A percentile compares a stretch with the other conserved stretches of the same genome.
Conservation (phyloP, 768 basidiomycete species). For the Hypholoma sublateritium region DNA sequence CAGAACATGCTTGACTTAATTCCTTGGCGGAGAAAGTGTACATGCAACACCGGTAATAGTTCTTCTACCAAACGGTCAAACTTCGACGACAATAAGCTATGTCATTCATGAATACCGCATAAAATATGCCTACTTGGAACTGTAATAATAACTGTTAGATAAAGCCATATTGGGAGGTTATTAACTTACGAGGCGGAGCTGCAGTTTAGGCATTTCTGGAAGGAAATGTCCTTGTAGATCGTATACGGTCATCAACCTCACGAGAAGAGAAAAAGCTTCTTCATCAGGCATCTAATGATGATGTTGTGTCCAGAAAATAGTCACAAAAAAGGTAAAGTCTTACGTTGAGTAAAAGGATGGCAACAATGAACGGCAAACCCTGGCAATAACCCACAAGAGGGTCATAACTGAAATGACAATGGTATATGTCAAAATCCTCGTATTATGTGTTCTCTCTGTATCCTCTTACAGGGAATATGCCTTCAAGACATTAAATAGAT, state of each 20-base stretch:
- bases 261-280: constrained; percentile 95
- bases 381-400: constrained; percentile 97
- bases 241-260: constrained; percentile 94
- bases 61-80: constrained; percentile 96
- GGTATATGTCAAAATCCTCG: neutral
- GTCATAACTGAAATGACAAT: constrained; percentile 61
- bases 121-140: constrained; percentile 22
- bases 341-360: constrained; percentile 90
- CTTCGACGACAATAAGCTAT: constrained; percentile 33
- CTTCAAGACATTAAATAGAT: constrained; percentile 95
- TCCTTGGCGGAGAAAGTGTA: constrained; percentile 92
- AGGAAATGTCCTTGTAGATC: constrained; percentile 95
- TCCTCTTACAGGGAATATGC: constrained; percentile 85
- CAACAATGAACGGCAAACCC: constrained; percentile 94
- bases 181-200: constrained; percentile 76
- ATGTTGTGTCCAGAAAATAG: constrained; percentile 8
- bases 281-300: constrained; percentile 93
- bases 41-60: constrained; percentile 84
- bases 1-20: constrained; percentile 98
- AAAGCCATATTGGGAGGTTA: neutral
- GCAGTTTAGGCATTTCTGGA: constrained; percentile 99
- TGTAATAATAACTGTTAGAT: constrained; percentile 3
- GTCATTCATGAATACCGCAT: neutral
- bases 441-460: neutral
- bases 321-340: constrained; percentile 17